Evolutionary conservation across 2,329 filamentous ascomycete species (phyloP), one percentile per base, ranked within the genome.

Genomic region (Fusarium sororula): DNA sequence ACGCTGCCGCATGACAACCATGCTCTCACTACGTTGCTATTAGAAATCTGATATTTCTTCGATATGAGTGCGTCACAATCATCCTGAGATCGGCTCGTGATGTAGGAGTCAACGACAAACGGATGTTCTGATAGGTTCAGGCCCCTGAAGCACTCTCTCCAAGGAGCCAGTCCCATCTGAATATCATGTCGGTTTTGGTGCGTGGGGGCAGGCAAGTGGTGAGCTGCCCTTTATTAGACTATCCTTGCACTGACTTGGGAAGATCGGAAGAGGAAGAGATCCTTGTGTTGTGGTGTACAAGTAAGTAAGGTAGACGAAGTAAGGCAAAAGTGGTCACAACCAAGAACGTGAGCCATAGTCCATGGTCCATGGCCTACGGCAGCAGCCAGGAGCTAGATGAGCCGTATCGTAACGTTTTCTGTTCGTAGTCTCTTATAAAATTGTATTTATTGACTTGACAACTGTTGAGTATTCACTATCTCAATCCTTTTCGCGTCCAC

Each of bases 161-260:
- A 51, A 24, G 51, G 44, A 55, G 57, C 20, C 38, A 48, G 68
- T 63, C 30, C 38, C 48, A 72, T 63, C 56, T 53, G 44, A 51
- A 44, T 45, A 44, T 35, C 18, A 55, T 60, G 66, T 61, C 44
- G 47, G 35, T 28, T 39, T 55, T n/a, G 51, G 51, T 70, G 54
- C 68, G 58, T 75, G 72, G 72, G 72, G 72, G 72, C 51, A 28
- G 24, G 18, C 37, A 37, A 61, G 50, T 53, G 56, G 48, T 72
- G 56, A 70, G 66, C 38, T 68, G 39, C 68, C 28, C 53, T 56
- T 26, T 48, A 22, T 26, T 48, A 22, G 39, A 35, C 47, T 26
- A 42, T 63, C 50, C 41, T 39, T 64, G 64, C 44, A 37, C 59
- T 61, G 56, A 51, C 38, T 41, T 64, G 61, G 55, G 61, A 48